phyloP scores from a whole-genome alignment of 1,284 basidiomycete genomes.

The Clitocybe nebularis region DNA sequence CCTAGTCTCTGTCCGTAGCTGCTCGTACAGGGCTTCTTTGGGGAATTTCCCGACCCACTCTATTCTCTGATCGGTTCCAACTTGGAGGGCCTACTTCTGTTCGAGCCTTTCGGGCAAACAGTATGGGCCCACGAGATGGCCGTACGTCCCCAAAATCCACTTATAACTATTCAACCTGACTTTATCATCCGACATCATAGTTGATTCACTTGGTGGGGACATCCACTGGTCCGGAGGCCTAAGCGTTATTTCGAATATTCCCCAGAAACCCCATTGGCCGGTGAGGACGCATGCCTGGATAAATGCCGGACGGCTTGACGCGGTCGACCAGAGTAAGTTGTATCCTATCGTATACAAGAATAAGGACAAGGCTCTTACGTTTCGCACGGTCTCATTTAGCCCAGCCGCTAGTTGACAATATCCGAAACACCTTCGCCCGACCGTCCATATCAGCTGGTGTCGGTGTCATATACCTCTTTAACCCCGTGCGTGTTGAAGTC shows the following conservation, averaged over 20 bases:
- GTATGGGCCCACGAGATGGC: constrained; percentile 81
- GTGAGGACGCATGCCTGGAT: constrained; percentile 83
- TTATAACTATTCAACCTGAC: background rate
- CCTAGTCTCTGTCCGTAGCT: constrained; percentile 61
- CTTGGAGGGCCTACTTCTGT: constrained; percentile 92
- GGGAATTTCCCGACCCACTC: constrained; percentile 43
- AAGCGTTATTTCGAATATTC: constrained; percentile 80
- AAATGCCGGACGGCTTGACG: constrained; percentile 81
- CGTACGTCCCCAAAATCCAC: constrained; percentile 39
- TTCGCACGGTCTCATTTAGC: constrained; percentile 22
- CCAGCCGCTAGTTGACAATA: constrained; percentile 35
- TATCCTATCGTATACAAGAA: constrained; percentile 3
- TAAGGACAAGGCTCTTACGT: constrained; percentile 3
- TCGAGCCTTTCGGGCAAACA: constrained; percentile 81
- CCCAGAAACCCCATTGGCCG: constrained; percentile 81
- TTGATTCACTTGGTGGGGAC: constrained; percentile 87
- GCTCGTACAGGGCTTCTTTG: constrained; percentile 62
- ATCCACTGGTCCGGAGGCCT: constrained; percentile 82
- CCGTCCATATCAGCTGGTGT: constrained; percentile 81
- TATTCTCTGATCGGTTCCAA: constrained; percentile 87
- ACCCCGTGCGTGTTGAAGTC: constrained; percentile 82
- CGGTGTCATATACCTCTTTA: constrained; percentile 88
- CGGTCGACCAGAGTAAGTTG: constrained; percentile 53
- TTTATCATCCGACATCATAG: constrained; percentile 33
- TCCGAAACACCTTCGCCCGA: constrained; percentile 33